Conservation (phyloP, 345 rosid genomes). For the Geranium brycei region DNA sequence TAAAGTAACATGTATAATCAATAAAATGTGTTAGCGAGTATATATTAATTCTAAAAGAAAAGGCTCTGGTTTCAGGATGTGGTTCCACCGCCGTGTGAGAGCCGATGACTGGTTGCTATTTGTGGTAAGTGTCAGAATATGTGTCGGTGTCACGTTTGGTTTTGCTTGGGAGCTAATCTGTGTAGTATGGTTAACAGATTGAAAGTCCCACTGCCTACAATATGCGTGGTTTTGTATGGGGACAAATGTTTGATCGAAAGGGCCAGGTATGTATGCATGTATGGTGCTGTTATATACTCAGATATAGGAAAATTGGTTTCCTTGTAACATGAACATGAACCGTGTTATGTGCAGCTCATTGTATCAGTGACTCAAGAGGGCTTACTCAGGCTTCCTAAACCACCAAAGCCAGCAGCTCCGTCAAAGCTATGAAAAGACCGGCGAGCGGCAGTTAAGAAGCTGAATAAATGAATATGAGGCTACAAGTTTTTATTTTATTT, state of each 20-base stretch:
- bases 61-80: conserved; percentile 41
- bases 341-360: conserved; percentile 42
- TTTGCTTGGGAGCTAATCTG: not conserved
- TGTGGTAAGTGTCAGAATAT: conserved; percentile 34
- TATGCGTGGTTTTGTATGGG: conserved; percentile 66
- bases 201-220: conserved; percentile 44
- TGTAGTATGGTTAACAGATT: conserved; percentile 25
- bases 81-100: conserved; percentile 75
- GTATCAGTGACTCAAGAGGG: conserved; percentile 72
- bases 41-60: not conserved
- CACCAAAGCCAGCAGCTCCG: conserved; percentile 19
- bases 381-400: conserved; percentile 38
- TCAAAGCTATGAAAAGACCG: conserved; percentile 53
- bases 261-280: conserved; percentile 50
- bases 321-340: not conserved
- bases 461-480: too few relatives aligned
- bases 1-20: not conserved
- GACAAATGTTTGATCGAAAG: conserved; percentile 59
- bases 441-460: too few relatives aligned
- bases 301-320: not conserved
- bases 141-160: conserved; percentile 2
- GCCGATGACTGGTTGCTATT: conserved; percentile 93
- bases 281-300: not conserved
- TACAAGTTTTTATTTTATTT: too few relatives aligned
- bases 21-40: too few relatives aligned